Evolutionary conservation across 2,329 filamentous ascomycete species (phyloP).

Genomic region (Xylariaceae sp.): DNA sequence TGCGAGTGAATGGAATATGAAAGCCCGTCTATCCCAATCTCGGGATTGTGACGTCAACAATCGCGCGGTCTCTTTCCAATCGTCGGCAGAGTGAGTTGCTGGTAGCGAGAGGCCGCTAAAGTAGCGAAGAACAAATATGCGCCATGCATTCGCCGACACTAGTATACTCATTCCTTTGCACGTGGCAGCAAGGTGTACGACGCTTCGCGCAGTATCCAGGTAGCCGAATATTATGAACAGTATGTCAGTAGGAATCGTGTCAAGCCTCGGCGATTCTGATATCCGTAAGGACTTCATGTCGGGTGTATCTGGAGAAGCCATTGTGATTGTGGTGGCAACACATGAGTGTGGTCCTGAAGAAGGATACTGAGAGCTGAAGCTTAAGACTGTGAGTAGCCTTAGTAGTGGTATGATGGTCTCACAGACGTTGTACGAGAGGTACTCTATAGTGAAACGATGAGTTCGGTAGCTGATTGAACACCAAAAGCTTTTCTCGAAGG

Average conservation of each 20-base stretch:
- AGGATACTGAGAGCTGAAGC: neutral
- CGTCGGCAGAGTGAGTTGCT: slow-evolving; percentile 16
- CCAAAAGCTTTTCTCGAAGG: too few relatives aligned
- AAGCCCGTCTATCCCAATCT: slow-evolving; percentile 48
- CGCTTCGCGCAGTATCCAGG: slow-evolving; percentile 46
- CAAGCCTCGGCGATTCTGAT: slow-evolving; percentile 30
- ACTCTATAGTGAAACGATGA: too few relatives aligned
- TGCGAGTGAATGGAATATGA: slow-evolving; percentile 36
- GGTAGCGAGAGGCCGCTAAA: slow-evolving; percentile 41
- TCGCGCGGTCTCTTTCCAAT: slow-evolving; percentile 35
- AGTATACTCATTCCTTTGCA: slow-evolving; percentile 38
- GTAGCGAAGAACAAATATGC: slow-evolving; percentile 41
- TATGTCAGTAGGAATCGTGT: slow-evolving; percentile 47
- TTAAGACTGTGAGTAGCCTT: neutral
- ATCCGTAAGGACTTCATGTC: slow-evolving; percentile 13
- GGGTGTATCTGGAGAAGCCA: neutral
- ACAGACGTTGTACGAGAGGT: too few relatives aligned
- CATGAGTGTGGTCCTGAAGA: neutral
- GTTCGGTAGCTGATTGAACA: too few relatives aligned
- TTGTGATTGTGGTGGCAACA: neutral
- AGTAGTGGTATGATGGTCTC: too few relatives aligned
- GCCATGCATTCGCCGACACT: slow-evolving; percentile 44
- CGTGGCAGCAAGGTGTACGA: slow-evolving; percentile 39
- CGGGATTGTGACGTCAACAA: slow-evolving; percentile 48
- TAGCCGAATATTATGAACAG: slow-evolving; percentile 45